Evolutionary conservation across 768 basidiomycete species (phyloP).

Genomic region (Amanita exitialis): DNA sequence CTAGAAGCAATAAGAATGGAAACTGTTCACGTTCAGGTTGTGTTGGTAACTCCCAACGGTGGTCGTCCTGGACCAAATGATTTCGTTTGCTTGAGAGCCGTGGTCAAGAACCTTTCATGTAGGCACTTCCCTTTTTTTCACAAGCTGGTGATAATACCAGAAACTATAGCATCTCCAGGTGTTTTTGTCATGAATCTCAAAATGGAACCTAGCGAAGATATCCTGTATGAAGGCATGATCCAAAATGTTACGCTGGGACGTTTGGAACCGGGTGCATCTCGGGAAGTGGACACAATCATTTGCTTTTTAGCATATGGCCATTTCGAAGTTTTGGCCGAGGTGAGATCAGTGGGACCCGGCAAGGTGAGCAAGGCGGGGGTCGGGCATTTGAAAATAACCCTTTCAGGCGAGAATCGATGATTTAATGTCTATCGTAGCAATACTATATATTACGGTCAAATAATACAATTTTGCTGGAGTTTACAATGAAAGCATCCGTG

Average conservation of each 20-base stretch:
- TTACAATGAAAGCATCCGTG: neutral
- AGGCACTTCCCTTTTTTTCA: constrained; percentile 18
- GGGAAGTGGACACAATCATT: constrained; percentile 42
- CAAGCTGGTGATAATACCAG: neutral
- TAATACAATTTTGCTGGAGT: constrained; percentile 6
- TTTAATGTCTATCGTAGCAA: neutral
- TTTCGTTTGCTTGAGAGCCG: constrained; percentile 49
- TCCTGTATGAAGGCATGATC: constrained; percentile 61
- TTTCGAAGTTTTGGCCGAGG: constrained; percentile 44
- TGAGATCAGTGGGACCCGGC: constrained; percentile 14
- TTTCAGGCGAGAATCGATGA: constrained; percentile 14
- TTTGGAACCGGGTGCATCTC: constrained; percentile 44
- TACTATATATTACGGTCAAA: constrained; percentile 9
- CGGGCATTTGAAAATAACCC: constrained; percentile 29
- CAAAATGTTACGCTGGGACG: constrained; percentile 54
- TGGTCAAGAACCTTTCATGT: constrained; percentile 62
- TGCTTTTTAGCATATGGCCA: constrained; percentile 67
- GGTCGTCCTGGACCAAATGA: constrained; percentile 41
- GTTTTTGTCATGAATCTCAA: constrained; percentile 44
- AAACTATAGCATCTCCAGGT: constrained; percentile 34
- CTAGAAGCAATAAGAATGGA: constrained; percentile 68
- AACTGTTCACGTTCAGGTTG: constrained; percentile 48
- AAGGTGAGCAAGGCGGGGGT: constrained; percentile 24
- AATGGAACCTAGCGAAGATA: constrained; percentile 49
- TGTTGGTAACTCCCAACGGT: constrained; percentile 25